Evolutionary conservation across 148 eudicot species (phyloP), one percentile per base, ranked within the genome.

Genomic region (Talinum fruticosum): DNA sequence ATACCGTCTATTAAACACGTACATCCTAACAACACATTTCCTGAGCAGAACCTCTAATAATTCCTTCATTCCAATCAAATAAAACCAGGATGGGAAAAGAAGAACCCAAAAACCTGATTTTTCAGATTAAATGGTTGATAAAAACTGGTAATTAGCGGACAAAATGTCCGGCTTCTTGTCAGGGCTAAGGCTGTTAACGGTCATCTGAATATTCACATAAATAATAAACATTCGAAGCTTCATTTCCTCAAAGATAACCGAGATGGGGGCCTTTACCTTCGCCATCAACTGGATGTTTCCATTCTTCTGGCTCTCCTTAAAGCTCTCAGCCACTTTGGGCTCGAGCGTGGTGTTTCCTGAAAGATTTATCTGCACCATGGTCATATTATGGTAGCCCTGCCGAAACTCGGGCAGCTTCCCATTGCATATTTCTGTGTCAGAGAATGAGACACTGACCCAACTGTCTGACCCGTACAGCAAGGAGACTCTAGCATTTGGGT

Each of bases 331-430:
- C 28, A 24, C 64, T 59, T 59, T n/a, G 28, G 85, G 72, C 37
- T 87, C 92, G 8, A 92, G 79, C 23, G 30, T 21, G 28, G 79
- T 72, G 61, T 77, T 85, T 36, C 93, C 93, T 1, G 69, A 69
- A 64, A 92, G 24, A 0, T 73, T 38, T 18, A 92, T 34, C 12
- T 84, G 37, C n/a, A 92, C 81, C 30, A 75, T 24, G 7, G 90
- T 87, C 23, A 79, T 79, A 72, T 88, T 90, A 6, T 70, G 26
- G 1, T 76, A 81, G 3, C 87, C 87, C 72, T 92, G 97, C 0
- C 49, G 67, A 23, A 92, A 92, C 7, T 24, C 19, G 1, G 92
- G 92, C 7, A 90, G 18, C 19, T 74, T 84, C 12, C 97, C 97
- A 0, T 76, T 62, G 62, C 94, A 86, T 10, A 92, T 72, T 0